Conservation (phyloP, 75 land plant species). For the Azolla pinnata region DNA sequence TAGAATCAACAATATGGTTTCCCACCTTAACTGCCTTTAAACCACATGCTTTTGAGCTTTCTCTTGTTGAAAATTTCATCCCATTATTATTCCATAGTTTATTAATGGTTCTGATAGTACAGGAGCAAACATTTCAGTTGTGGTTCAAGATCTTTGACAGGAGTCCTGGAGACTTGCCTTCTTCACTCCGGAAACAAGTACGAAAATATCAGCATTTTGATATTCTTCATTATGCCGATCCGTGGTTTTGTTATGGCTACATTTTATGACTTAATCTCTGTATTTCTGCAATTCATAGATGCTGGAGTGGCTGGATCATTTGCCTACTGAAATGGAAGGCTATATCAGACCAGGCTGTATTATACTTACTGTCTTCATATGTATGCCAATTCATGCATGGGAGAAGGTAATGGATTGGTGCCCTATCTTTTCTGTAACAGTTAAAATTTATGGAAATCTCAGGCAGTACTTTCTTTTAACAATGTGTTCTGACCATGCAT, state of each 20-base stretch:
- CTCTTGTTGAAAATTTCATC: too few species aligned
- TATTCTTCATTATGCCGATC: not conserved
- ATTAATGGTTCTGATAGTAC: constrained; percentile 1
- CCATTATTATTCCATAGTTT: too few species aligned
- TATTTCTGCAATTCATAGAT: constrained; percentile 37
- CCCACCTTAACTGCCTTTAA: too few species aligned
- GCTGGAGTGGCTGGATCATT: constrained; percentile 68
- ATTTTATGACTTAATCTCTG: not conserved
- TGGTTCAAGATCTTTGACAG: constrained; percentile 42
- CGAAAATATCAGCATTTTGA: not conserved
- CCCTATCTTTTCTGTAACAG: too few species aligned
- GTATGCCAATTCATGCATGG: constrained; percentile 51
- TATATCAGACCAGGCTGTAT: constrained; percentile 93
- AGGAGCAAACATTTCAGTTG: constrained; percentile 32
- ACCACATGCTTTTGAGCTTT: too few species aligned
- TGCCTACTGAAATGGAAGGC: constrained; percentile 87
- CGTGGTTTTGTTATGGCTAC: constrained; percentile 5
- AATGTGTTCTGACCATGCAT: too few species aligned
- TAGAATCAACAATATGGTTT: too few species aligned
- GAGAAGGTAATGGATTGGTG: too few species aligned
- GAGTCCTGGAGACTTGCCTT: constrained; percentile 36
- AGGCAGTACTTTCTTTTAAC: too few species aligned
- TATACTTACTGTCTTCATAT: constrained; percentile 60
- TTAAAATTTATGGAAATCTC: too few species aligned
- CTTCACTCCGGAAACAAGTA: constrained; percentile 29